Percentiles rank a stretch among this genome's conserved stretches.
phyloP scores from a whole-genome alignment of 2,329 filamentous ascomycete genomes.

The Corniculantispora saksenae region DNA sequence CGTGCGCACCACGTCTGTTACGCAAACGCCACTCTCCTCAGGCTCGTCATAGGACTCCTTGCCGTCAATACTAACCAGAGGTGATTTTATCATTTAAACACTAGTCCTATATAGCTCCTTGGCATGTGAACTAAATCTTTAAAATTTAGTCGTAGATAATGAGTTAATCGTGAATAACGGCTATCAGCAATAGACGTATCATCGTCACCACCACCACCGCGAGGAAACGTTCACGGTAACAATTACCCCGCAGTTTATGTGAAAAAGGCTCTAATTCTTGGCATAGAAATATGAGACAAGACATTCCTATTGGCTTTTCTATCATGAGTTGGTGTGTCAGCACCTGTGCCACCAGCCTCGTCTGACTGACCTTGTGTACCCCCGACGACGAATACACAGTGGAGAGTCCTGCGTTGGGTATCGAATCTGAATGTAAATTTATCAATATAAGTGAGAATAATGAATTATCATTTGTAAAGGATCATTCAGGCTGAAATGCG shows the following conservation, averaged over 20 bases:
- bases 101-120: not conserved
- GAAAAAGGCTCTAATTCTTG: not conserved
- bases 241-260: not conserved
- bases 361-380: not conserved
- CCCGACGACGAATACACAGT: not conserved
- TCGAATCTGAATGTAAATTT: no score
- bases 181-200: no score
- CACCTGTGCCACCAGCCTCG: not conserved
- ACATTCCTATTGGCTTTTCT: not conserved
- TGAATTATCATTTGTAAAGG: no score
- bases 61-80: not conserved
- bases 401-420: no score
- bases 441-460: no score
- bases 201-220: no score
- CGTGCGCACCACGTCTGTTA: not conserved
- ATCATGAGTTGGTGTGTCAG: not conserved
- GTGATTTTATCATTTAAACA: not conserved
- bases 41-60: not conserved
- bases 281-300: not conserved
- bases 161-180: no score
- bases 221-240: no score
- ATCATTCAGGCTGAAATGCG: no score
- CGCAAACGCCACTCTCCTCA: not conserved
- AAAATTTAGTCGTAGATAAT: no score
- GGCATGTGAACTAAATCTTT: no score